Base-by-base conservation (phyloP, 2,329 filamentous ascomycete species). In the Xylaria sp. region DNA sequence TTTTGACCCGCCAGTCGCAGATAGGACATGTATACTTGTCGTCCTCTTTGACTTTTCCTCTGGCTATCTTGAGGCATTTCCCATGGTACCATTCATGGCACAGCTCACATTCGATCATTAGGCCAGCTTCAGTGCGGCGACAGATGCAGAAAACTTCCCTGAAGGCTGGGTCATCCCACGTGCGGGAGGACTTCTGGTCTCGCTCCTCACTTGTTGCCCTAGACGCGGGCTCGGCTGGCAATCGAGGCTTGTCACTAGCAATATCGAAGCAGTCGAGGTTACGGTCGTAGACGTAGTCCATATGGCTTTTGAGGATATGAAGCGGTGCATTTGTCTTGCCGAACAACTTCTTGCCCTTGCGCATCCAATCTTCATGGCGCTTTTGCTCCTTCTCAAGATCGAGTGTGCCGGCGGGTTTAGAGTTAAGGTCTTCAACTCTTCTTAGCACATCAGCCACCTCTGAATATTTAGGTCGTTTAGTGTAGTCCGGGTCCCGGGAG, bases 51-150 rank as follows among this genome's bases (percentile, higher is more conserved):
- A 99, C 92, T 74, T 98, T 99, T 54, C 95, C 95, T 51, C 95
- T 87, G 2, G 95, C 95, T 72, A 99, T 97, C 80, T 99, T 99
- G 37, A 99, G 83, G 71, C 95, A 99, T 76, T 97, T 98, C 62
- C 95, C 94, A 72, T 99, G 95, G 73, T 99, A 99, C 95, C 95
- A 99, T 80, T 99, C 95, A 72, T 97, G 94, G 77, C 95, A 99
- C 38, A 97, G 83, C 75, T 98, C 95, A 75, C 95, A 99, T 77
- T 99, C 95, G 70, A 99, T 98, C 95, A 99, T 99, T 90, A 98
- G 96, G 53, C 95, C 95, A 37, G 94, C 93, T 77, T 99, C 95
- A 6, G 92, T 87, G 65, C 89, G 92, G 62, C 95, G 88, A 78
- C 95, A 99, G 68, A 99, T 97, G 76, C 95, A 99, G 75, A 98